Evolutionary conservation across 2,329 filamentous ascomycete species (phyloP).

Genomic region (Hansfordia pulvinata): DNA sequence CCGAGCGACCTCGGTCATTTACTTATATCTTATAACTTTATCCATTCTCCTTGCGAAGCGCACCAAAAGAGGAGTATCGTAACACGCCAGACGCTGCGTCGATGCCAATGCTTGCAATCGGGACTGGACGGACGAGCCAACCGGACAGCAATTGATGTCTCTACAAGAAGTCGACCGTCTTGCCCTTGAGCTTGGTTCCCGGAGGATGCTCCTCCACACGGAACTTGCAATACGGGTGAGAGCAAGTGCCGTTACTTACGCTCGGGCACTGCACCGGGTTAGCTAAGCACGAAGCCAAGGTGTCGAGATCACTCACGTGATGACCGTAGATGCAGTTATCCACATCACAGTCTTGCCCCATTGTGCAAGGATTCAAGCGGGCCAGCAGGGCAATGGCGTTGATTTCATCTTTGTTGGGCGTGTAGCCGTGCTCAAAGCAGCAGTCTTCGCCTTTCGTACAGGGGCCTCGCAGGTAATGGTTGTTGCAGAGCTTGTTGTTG

Average conservation of each 20-base stretch:
- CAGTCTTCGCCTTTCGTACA: slow-evolving; percentile 41
- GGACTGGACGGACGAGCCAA: too few species aligned
- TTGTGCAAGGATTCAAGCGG: slow-evolving; percentile 42
- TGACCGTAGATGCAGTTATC: slow-evolving; percentile 51
- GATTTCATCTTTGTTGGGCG: slow-evolving; percentile 37
- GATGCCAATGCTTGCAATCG: too few species aligned
- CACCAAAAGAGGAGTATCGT: too few species aligned
- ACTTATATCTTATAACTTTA: too few species aligned
- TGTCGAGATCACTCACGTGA: slow-evolving; percentile 28
- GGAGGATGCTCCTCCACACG: slow-evolving; percentile 1
- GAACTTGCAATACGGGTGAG: slow-evolving; percentile 1
- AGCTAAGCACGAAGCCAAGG: neutral
- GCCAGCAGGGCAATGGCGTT: slow-evolving; percentile 41
- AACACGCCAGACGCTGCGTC: too few species aligned
- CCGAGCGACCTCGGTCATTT: too few species aligned
- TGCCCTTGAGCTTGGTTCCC: neutral
- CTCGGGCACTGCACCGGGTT: neutral
- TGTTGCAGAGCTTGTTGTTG: slow-evolving; percentile 46
- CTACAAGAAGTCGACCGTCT: too few species aligned
- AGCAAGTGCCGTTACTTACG: neutral
- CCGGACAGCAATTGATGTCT: too few species aligned
- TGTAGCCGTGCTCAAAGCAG: slow-evolving; percentile 42
- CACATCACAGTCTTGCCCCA: slow-evolving; percentile 42
- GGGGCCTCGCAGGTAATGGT: slow-evolving; percentile 43
- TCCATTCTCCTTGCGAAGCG: too few species aligned